phyloP scores from a whole-genome alignment of 495 filamentous ascomycete genomes.

The Talaromyces nanjingensis region DNA sequence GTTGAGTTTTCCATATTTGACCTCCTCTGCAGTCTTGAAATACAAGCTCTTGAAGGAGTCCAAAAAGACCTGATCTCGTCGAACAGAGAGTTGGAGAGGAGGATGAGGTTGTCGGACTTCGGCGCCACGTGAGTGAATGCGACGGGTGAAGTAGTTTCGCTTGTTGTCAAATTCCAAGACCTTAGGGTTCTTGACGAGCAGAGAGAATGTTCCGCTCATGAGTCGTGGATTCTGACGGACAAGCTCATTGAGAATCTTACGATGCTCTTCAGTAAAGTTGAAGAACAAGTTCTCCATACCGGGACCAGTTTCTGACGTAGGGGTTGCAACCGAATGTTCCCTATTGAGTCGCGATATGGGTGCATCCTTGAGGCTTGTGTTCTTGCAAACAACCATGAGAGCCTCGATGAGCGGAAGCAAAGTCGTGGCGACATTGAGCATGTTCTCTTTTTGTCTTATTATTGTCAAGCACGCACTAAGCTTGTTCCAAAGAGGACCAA shows the following conservation, averaged over 20 bases:
- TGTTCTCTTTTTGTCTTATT: conserved; percentile 84
- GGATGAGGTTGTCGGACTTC: conserved; percentile 61
- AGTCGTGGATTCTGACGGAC: conserved; percentile 94
- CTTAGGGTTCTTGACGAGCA: conserved; percentile 97
- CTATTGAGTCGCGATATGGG: conserved; percentile 50
- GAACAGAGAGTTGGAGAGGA: conserved; percentile 79
- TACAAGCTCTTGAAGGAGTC: conserved; percentile 96
- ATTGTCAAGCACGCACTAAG: conserved; percentile 86
- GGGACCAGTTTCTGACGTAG: conserved; percentile 60
- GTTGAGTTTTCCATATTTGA: conserved; percentile 97
- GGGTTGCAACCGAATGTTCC: conserved; percentile 66
- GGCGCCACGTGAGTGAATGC: conserved; percentile 68
- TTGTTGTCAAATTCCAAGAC: conserved; percentile 99
- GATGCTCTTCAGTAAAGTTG: conserved; percentile 95
- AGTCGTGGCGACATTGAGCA: conserved; percentile 94
- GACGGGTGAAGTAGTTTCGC: conserved; percentile 96
- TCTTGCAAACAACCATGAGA: conserved; percentile 99
- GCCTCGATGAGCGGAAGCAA: conserved; percentile 90
- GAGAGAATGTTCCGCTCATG: conserved; percentile 95
- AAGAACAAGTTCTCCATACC: conserved; percentile 91
- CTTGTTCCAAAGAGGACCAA: conserved; percentile 84
- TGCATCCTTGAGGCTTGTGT: conserved; percentile 73
- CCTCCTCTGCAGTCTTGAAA: conserved; percentile 90
- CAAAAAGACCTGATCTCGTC: conserved; percentile 93
- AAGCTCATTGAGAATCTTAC: conserved; percentile 96